Evolutionary conservation across 257 asterid genomes (phyloP), one percentile per base, ranked within the genome.

Genomic region (Coffea canephora): DNA sequence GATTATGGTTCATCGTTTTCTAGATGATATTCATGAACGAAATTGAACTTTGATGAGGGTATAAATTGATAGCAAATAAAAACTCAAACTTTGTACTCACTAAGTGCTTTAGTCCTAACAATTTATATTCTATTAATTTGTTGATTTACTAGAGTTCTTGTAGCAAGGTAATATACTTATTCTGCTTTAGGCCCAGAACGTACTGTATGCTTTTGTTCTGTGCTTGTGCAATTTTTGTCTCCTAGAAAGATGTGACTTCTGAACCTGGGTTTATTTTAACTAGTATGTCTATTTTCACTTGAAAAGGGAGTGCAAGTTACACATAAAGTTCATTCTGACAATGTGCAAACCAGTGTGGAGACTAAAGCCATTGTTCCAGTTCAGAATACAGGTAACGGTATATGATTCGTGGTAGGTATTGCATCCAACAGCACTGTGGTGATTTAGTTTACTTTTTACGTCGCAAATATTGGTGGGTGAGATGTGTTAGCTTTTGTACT

Each of bases 261-360:
- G 7, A 36, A 46, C 8, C 57, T 9, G 36, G 18, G 70, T 59
- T 12, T 7, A 65, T 49, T 55, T 39, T 50, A 39, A 65, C 75
- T 54, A 45, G 61, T 70, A 36, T 61, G 55, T 50, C 14, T 62
- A 43, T 74, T 81, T 57, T 62, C 67, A 23, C 76, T 73, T 81
- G 71, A 49, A 69, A 87, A 85, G 88, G 86, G 80, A 64, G 68
- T 75, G 75, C 74, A 65, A 48, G 79, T 69, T 18, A 69, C 82
- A 52, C 69, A 50, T 71, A 82, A 61, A 54, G 65, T 64, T 46
- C 57, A 77, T 69, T 64, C 79, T 50, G 67, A 50, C 71, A 83
- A 69, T 74, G 76, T 59, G 69, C 80, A 52, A 45, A 73, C 78
- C 48, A 80, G 77, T 80, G 76, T n/a, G 69, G 85, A 75, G 25